A percentile compares a stretch with the other conserved stretches of the same genome.
These are phyloP conservation scores for Begonia fuchsioides DNA, from an alignment of 306 rosid species.

Conservation along the genomic window DNA sequence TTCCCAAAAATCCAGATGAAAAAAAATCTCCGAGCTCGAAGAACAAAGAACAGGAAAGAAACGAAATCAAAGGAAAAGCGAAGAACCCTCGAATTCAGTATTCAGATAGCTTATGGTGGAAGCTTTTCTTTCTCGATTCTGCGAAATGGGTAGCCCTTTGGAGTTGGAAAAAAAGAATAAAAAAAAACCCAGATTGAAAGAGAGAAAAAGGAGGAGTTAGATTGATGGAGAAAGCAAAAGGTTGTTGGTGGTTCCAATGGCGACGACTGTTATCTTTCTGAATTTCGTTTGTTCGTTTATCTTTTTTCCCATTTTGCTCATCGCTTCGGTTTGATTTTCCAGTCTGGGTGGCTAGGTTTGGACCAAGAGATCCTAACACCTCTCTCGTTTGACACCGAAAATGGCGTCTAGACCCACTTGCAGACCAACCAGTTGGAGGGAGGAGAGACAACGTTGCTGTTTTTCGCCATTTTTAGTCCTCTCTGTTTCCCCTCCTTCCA, in stretches of 20 bases:
- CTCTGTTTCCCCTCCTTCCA: too few species aligned
- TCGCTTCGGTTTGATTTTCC: background rate
- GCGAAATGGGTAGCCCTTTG: too few species aligned
- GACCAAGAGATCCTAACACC: constrained; percentile 29
- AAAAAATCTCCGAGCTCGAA: constrained; percentile 1
- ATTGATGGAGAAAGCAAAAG: constrained; percentile 35
- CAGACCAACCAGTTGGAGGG: constrained; percentile 41
- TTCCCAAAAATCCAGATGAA: constrained; percentile 20
- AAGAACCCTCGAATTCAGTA: constrained; percentile 11
- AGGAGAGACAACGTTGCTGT: constrained; percentile 18
- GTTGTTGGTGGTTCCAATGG: constrained; percentile 20
- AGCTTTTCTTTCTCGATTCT: constrained; percentile 5
- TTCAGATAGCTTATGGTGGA: constrained; percentile 10
- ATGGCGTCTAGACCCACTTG: constrained; percentile 45
- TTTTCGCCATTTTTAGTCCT: constrained; percentile 22
- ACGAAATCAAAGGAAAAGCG: constrained; percentile 10
- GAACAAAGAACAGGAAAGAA: constrained; percentile 6
- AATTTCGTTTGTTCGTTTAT: background rate
- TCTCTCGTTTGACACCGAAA: constrained; percentile 34
- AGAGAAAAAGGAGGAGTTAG: constrained; percentile 7
- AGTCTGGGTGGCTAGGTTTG: constrained; percentile 17
- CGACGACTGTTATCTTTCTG: constrained; percentile 6
- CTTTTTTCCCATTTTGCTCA: background rate
- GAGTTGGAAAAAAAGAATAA: constrained; percentile 10
- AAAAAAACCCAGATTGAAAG: background rate